These are phyloP conservation scores for Neoarthrinium moseri DNA, from an alignment of 2,329 filamentous ascomycete genomes.

Conservation along the genomic window DNA sequence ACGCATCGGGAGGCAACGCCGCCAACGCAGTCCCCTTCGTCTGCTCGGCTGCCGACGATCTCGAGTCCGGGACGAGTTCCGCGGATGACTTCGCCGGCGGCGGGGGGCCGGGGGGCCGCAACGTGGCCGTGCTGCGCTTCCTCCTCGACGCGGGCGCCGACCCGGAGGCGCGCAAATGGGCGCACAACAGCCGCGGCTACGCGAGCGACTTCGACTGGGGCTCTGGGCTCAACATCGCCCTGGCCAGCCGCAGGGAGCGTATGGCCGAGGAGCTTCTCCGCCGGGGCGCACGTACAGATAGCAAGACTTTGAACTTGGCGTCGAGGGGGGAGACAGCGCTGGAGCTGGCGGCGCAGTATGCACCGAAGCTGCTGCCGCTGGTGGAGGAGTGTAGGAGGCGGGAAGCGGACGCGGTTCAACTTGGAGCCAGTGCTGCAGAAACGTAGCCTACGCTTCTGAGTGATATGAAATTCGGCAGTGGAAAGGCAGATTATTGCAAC, in stretches of 20 bases:
- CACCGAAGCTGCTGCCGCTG: conserved; percentile 7
- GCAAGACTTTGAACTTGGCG: conserved; percentile 9
- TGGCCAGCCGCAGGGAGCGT: conserved; percentile 2
- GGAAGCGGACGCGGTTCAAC: not conserved
- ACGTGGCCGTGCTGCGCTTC: conserved; percentile 12
- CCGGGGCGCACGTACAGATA: conserved; percentile 10
- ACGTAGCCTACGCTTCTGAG: too few species aligned
- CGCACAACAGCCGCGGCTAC: conserved; percentile 10
- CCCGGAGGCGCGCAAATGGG: conserved; percentile 12
- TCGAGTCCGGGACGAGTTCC: not conserved
- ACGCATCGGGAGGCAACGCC: conserved; percentile 7
- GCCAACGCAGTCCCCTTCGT: conserved; percentile 10
- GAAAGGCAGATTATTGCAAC: not conserved
- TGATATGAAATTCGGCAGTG: too few species aligned
- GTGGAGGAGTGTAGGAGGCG: conserved; percentile 4
- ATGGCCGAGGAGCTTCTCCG: conserved; percentile 12
- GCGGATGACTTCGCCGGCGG: not conserved
- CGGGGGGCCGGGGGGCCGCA: not conserved
- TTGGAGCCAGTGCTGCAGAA: too few species aligned
- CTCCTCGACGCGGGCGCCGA: conserved; percentile 11
- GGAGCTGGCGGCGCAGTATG: conserved; percentile 9
- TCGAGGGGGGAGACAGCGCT: conserved; percentile 12
- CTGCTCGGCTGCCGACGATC: conserved; percentile 6
- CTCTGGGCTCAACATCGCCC: conserved; percentile 11
- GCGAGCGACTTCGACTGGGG: conserved; percentile 13